Evolutionary conservation across 1,284 basidiomycete species (phyloP).

Genomic region (Tylopilus microsporus): DNA sequence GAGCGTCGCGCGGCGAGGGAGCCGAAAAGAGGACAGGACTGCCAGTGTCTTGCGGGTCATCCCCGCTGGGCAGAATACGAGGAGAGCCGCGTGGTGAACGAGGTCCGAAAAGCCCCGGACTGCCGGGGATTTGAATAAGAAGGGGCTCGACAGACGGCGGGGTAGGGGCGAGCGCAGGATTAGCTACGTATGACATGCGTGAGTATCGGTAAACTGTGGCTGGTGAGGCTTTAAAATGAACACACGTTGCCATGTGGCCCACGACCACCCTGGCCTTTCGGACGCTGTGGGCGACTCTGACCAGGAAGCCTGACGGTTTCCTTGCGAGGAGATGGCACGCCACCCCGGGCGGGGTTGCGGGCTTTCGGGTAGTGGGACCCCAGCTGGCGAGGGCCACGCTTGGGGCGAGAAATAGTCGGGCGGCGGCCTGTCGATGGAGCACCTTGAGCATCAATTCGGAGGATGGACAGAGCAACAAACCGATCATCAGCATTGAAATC

Average conservation of each 20-base stretch:
- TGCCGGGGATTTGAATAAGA: slow-evolving; percentile 30
- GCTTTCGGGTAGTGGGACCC: too few relatives aligned
- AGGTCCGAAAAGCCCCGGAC: slow-evolving; percentile 47
- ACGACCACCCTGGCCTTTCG: slow-evolving; percentile 38
- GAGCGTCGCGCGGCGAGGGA: too few relatives aligned
- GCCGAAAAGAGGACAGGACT: too few relatives aligned
- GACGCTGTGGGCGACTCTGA: slow-evolving; percentile 32
- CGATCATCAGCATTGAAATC: too few relatives aligned
- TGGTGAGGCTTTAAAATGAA: slow-evolving; percentile 8
- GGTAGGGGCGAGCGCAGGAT: slow-evolving; percentile 42
- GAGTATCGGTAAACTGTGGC: neutral
- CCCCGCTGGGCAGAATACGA: too few relatives aligned
- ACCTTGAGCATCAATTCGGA: too few relatives aligned
- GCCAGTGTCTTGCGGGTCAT: too few relatives aligned
- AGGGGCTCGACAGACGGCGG: slow-evolving; percentile 33
- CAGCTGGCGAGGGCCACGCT: too few relatives aligned
- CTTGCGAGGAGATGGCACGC: slow-evolving; percentile 42
- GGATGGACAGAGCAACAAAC: too few relatives aligned
- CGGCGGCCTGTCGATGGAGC: too few relatives aligned
- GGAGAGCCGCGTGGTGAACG: too few relatives aligned
- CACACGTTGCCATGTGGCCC: slow-evolving; percentile 67
- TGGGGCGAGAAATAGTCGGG: too few relatives aligned
- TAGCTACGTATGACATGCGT: slow-evolving; percentile 32
- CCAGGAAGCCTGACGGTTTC: slow-evolving; percentile 31
- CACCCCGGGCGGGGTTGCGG: slow-evolving; percentile 42